Base-by-base conservation (phyloP, 2,329 filamentous ascomycete species). In the Magnaporthiopsis rhizophila region DNA sequence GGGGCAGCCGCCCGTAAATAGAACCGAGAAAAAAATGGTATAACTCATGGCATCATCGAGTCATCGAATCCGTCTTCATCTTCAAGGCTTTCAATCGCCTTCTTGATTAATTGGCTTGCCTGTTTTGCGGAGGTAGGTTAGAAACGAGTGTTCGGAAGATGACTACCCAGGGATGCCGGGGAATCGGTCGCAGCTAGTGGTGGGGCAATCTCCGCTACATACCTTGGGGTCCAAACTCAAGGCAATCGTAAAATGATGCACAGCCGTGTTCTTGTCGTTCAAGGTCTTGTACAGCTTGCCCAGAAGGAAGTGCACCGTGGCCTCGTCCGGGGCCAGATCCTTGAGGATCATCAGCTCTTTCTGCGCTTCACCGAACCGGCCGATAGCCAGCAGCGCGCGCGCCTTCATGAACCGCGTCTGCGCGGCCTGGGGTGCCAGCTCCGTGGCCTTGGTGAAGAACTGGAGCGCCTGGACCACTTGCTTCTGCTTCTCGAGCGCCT, bases 171-270 rank as follows among this genome's bases (percentile, higher is more conserved):
- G 32, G 30, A n/a, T 3, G 58, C 13, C 9, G n/a, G 58, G 30
- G 32, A 8, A 24, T 38, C 26, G 2, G 13, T 36, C 58, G 12
- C 4, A 5, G 21, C 1, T n/a, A 5, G 21, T 18, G 28, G 15
- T 30, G 11, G 24, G 2, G 34, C 7, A 21, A 53, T 53, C n/a
- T 53, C n/a, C 21, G n/a, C 21, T n/a, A 74, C 82, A 73, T 81
- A 96, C 94, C 88, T 98, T 98, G 36, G 94, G 95, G 80, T 99
- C 95, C 72, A 99, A 79, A 76, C 97, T 97, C 72, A 98, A 80
- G 24, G 95, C 95, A 74, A 93, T 94, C 8, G 95, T 99, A 74
- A 96, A 96, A 75, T 97, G 92, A 66, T 89, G 88, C 66, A 99
- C 90, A n/a, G 95, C 93, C 70, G 87, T 83, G 66, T 87, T 87